phyloP scores from a whole-genome alignment of 768 basidiomycete species.

The Auricularia sp. region DNA sequence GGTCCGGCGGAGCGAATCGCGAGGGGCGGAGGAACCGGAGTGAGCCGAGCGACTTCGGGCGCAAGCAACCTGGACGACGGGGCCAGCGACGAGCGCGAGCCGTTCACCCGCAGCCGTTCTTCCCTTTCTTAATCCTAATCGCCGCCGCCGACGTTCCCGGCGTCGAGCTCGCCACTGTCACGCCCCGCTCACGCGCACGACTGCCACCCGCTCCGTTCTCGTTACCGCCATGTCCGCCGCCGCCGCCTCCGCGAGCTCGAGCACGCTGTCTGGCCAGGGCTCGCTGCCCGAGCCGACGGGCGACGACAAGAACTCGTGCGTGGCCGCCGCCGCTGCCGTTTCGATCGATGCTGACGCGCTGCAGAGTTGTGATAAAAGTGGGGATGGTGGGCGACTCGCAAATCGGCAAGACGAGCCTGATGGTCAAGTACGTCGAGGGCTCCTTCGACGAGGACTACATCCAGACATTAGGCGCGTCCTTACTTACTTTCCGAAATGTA shows the following conservation, averaged over 20 bases:
- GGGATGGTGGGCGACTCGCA: conserved; percentile 99
- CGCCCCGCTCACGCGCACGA: too few species aligned
- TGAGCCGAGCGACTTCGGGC: too few species aligned
- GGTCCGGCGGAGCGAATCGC: too few species aligned
- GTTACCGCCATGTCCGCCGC: too few species aligned
- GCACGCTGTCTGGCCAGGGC: background rate
- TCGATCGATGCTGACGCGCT: background rate
- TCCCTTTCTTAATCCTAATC: too few species aligned
- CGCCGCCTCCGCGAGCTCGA: background rate
- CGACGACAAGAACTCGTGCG: background rate
- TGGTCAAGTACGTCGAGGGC: conserved; percentile 99
- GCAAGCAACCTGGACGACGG: too few species aligned
- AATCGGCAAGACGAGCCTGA: conserved; percentile 97
- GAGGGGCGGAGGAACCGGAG: too few species aligned
- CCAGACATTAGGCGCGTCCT: conserved; percentile 82
- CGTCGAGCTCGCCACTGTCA: too few species aligned
- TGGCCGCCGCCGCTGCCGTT: background rate
- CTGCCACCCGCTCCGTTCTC: too few species aligned
- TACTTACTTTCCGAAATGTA: background rate
- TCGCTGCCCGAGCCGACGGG: background rate
- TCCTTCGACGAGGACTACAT: conserved; percentile 99
- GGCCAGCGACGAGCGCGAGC: too few species aligned
- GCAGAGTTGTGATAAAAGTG: conserved; percentile 91
- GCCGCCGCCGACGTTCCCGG: too few species aligned
- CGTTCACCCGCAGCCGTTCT: too few species aligned